Evolutionary conservation across 768 basidiomycete species (phyloP).

Genomic region (Suillus brevipes): DNA sequence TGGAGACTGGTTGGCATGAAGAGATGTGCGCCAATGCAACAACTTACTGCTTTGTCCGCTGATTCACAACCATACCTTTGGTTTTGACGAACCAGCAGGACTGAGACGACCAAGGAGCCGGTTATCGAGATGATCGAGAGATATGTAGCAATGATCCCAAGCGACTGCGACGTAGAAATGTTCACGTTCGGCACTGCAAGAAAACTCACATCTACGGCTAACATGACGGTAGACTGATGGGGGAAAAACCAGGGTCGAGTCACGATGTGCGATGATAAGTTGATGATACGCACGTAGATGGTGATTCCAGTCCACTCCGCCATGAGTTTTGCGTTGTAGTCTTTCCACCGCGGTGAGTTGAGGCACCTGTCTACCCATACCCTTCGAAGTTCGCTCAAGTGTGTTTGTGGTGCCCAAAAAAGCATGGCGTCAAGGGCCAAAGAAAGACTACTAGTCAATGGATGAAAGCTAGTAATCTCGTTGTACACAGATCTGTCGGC

Average conservation of each 20-base stretch:
- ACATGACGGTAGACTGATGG: slow-evolving; percentile 34
- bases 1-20: not conserved
- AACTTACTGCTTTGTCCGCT: slow-evolving; percentile 40
- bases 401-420: slow-evolving; percentile 22
- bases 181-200: slow-evolving; percentile 38
- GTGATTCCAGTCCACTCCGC: slow-evolving; percentile 15
- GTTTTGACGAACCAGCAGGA: slow-evolving; percentile 20
- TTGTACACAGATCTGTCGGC: slow-evolving; percentile 42
- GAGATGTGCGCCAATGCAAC: not conserved
- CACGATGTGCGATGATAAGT: not conserved
- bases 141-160: slow-evolving; percentile 10
- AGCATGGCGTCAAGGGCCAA: slow-evolving; percentile 7
- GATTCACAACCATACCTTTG: slow-evolving; percentile 35
- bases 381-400: slow-evolving; percentile 28
- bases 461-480: not conserved
- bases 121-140: slow-evolving; percentile 11
- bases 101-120: slow-evolving; percentile 13
- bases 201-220: slow-evolving; percentile 35
- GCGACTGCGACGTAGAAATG: slow-evolving; percentile 1
- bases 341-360: slow-evolving; percentile 18
- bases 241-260: not conserved
- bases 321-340: slow-evolving; percentile 23
- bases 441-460: slow-evolving; percentile 3
- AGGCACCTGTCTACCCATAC: slow-evolving; percentile 11
- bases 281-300: slow-evolving; percentile 12